These are phyloP conservation scores for Paramyrothecium roridum DNA, from an alignment of 2,329 filamentous ascomycete genomes.

Conservation along the genomic window DNA sequence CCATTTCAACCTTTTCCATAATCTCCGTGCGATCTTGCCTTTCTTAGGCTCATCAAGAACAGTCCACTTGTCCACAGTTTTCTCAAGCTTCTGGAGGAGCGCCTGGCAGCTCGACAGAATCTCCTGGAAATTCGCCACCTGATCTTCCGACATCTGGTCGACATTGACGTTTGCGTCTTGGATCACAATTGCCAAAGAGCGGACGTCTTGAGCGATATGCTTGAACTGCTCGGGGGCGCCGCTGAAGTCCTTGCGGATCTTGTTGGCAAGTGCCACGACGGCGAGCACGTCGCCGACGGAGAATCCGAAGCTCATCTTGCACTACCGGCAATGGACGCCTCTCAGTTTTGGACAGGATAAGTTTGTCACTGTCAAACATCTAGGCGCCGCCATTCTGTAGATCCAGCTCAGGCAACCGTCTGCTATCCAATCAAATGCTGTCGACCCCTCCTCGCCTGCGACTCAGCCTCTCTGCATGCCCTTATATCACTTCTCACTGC, in stretches of 20 bases:
- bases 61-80: not conserved
- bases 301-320: slow-evolving; percentile 1
- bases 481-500: too few relatives aligned
- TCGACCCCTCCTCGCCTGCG: too few relatives aligned
- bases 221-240: not conserved
- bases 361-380: too few relatives aligned
- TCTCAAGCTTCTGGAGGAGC: not conserved
- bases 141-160: not conserved
- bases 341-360: too few relatives aligned
- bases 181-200: not conserved
- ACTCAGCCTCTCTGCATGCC: too few relatives aligned
- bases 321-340: too few relatives aligned
- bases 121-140: not conserved
- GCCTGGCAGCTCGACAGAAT: not conserved
- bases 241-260: not conserved
- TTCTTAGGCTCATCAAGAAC: not conserved
- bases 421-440: too few relatives aligned
- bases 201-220: not conserved
- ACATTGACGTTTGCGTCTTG: not conserved
- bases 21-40: not conserved
- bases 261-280: not conserved
- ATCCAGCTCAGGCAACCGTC: too few relatives aligned
- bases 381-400: too few relatives aligned
- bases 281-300: not conserved
- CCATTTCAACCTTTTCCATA: not conserved